phyloP scores from a whole-genome alignment of 331 rosid species.

The Erythrophleum ivorense region DNA sequence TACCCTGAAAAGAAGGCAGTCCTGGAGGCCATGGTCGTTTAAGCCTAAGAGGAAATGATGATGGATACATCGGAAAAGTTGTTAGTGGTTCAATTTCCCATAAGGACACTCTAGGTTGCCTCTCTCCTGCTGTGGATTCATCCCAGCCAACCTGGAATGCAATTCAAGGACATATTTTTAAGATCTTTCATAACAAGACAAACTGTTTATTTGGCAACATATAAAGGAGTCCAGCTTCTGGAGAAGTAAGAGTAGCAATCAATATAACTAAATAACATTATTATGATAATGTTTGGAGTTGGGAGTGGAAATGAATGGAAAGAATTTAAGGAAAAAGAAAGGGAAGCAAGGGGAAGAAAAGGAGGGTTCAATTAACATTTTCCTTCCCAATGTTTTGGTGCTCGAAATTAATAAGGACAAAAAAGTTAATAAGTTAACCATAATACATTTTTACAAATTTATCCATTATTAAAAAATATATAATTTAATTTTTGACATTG shows the following conservation, averaged over 20 bases:
- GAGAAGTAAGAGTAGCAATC: not conserved
- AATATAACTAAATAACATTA: not conserved
- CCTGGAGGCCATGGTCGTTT: conserved; percentile 80
- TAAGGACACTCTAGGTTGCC: conserved; percentile 72
- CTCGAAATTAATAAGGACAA: not conserved
- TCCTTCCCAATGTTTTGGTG: not conserved
- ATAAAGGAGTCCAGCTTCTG: not conserved
- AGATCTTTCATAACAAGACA: not conserved
- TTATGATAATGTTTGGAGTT: not conserved
- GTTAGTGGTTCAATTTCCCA: conserved; percentile 77
- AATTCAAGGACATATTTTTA: not conserved
- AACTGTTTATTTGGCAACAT: not conserved
- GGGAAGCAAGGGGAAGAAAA: not conserved
- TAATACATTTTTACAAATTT: not conserved
- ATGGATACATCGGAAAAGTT: conserved; percentile 76
- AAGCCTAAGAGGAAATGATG: conserved; percentile 70
- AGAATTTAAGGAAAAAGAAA: not conserved
- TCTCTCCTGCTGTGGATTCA: conserved; percentile 67
- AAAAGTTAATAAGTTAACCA: not conserved
- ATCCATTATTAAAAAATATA: not conserved
- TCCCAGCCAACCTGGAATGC: conserved; percentile 30
- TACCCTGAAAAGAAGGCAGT: conserved; percentile 67
- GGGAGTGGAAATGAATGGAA: not conserved
- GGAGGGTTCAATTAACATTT: not conserved
- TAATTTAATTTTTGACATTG: not conserved